Evolutionary conservation across 108 stramenopile species (phyloP), one percentile per base, ranked within the genome.

Genomic region (Chaetoceros muelleri): DNA sequence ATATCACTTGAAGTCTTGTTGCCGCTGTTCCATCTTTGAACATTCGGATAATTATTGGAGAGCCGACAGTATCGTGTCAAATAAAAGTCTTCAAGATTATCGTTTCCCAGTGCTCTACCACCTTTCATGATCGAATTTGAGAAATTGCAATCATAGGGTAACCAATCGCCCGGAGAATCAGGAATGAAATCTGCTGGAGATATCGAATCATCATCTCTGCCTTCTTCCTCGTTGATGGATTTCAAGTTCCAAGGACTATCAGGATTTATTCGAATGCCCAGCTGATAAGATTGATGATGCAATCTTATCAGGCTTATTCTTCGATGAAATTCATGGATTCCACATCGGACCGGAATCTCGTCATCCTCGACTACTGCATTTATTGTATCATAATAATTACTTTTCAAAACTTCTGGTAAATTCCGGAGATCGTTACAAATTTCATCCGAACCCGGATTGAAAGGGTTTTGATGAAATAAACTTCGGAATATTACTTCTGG

Each of bases 361-460:
- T 78, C 76, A n/a, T 55, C 67, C 10, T 53, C 65, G 7, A 53
- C 40, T 26, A 53, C 47, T 29, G 80, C 56, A 18, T 62, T 52
- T 18, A 75, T 45, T 47, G 81, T 80, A 18, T 55, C 52, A 28
- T 67, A 83, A 22, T 74, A 76, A 57, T 85, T 90, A 28, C 65
- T 58, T 16, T 58, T 63, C 44, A 90, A 30, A 19, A 68, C 57
- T 0, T 60, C 44, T n/a, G 64, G 68, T 25, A 90, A 52, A 60
- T 72, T 74, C 18, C 59, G 69, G 48, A 85, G 56, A 64, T 84
- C 72, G 55, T 90, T 90, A 7, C 79, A 81, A 28, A 90, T 80
- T 55, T 53, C n/a, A 8, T 53, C 13, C 13, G 26, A 16, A 34
- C 58, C 13, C 23, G 27, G 26, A 30, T 45, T 34, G 27, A 57